Conservation (phyloP, 352 stramenopile species). For the Phytophthora ohioensis region DNA sequence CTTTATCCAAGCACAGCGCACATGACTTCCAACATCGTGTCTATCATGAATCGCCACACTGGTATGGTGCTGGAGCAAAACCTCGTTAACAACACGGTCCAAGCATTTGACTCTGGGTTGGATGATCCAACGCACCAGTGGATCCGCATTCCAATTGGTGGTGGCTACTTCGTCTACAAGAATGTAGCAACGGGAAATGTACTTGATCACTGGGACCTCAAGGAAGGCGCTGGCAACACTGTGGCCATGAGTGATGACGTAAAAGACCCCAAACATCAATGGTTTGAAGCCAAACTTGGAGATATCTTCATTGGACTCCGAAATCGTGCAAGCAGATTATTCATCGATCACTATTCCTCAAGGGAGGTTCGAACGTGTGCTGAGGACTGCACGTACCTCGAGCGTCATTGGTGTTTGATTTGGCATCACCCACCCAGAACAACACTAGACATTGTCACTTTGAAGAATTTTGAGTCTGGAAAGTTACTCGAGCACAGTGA, state of each 20-base stretch:
- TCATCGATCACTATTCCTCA: background rate
- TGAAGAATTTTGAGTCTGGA: background rate
- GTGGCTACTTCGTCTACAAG: constrained; percentile 4
- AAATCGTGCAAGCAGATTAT: background rate
- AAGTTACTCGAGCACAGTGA: background rate
- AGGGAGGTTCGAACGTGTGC: constrained; percentile 1
- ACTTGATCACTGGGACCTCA: background rate
- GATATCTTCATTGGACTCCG: background rate
- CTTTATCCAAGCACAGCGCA: background rate
- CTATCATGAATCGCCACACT: constrained; percentile 2
- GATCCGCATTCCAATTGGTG: background rate
- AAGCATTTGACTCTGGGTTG: background rate
- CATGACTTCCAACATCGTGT: background rate
- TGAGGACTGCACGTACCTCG: background rate
- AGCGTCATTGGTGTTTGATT: constrained; percentile 5
- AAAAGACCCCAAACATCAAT: background rate
- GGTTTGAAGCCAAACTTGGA: background rate
- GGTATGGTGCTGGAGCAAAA: constrained; percentile 3
- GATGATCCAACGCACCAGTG: background rate
- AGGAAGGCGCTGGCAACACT: background rate
- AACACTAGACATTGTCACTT: background rate
- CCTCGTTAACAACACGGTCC: background rate
- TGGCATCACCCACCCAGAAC: background rate
- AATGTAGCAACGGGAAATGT: constrained; percentile 1
- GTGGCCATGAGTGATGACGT: background rate